Evolutionary conservation across 164 flowering plant genomes (phyloP), one percentile per base, ranked within the genome.

Genomic region (Taxillus chinensis): DNA sequence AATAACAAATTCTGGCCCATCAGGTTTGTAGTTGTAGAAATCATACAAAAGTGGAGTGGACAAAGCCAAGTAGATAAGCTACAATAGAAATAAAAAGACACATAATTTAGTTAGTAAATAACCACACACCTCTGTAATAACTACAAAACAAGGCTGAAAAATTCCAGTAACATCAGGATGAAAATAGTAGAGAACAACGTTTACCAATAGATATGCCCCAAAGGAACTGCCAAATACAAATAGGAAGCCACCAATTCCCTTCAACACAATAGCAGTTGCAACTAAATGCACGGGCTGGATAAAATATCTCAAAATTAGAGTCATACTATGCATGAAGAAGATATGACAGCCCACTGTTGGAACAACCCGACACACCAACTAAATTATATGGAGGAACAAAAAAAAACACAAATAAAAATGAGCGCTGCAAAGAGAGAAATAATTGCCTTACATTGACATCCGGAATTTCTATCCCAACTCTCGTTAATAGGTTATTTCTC

Each of bases 191-290:
- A 6, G 46, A 8, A 55, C 3, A 55, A 6, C 5, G 43, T 72
- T 56, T 0, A 90, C 97, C 92, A 90, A 77, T 16, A 90, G 86
- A 59, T 55, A 79, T 43, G 97, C 95, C 64, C 96, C 97, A 70
- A 86, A 62, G 37, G 81, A 63, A 75, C 81, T 83, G 66, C 90
- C 86, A 59, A 90, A 81, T 56, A 90, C 72, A 53, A 90, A 90
- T 0, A 86, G 73, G 59, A 88, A 45, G 63, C 87, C 84, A 41
- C 97, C 97, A 52, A 83, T 41, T 6, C 85, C 85, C 62, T 88
- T 88, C 60, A 84, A 62, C 57, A 73, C 73, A 12, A 86, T 71
- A 5, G 73, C 59, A 3, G 76, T 62, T 16, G 82, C 79, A 41
- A 81, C 84, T n/a, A 86, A 4, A 41, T 79, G 78, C 57, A 71